Percentiles rank a stretch among this genome's conserved stretches.
Conservation (phyloP, 768 basidiomycete genomes). For the Suillus subaureus region DNA sequence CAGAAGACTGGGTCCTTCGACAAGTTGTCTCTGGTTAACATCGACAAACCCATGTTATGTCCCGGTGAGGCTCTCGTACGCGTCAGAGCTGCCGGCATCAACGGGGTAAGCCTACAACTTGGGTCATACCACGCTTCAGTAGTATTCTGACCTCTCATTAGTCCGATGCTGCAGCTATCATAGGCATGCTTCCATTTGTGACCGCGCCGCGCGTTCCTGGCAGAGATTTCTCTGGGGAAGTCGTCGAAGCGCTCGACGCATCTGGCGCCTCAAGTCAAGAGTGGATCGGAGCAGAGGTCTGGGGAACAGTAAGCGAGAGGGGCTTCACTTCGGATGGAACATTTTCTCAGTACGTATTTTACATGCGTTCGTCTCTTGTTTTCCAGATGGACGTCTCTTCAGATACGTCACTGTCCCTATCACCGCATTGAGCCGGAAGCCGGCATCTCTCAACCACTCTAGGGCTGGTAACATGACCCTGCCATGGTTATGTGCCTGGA, state of each 20-base stretch:
- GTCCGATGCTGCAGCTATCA: conserved; percentile 34
- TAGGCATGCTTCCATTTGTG: conserved; percentile 31
- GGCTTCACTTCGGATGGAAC: conserved; percentile 36
- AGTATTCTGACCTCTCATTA: conserved; percentile 9
- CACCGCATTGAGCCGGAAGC: conserved; percentile 33
- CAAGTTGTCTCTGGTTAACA: conserved; percentile 21
- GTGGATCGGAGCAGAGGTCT: conserved; percentile 35
- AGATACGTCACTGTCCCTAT: conserved; percentile 35
- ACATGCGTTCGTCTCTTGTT: background rate
- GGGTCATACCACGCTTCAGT: background rate
- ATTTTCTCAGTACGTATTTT: conserved; percentile 34
- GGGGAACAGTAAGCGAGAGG: conserved; percentile 36
- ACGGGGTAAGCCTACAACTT: conserved; percentile 25
- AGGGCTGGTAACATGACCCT: conserved; percentile 37
- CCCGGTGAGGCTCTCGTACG: conserved; percentile 35
- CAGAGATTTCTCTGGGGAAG: conserved; percentile 37
- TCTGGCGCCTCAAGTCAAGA: conserved; percentile 16
- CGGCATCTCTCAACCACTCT: conserved; percentile 24
- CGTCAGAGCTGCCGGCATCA: conserved; percentile 36
- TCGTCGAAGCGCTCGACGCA: conserved; percentile 33
- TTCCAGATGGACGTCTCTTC: background rate
- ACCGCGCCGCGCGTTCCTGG: conserved; percentile 27
- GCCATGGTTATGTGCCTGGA: conserved; percentile 39
- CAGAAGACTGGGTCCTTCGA: conserved; percentile 34
- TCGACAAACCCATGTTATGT: conserved; percentile 27